phyloP scores from a whole-genome alignment of 2,329 filamentous ascomycete genomes.

The Sporothrix euskadiensis region DNA sequence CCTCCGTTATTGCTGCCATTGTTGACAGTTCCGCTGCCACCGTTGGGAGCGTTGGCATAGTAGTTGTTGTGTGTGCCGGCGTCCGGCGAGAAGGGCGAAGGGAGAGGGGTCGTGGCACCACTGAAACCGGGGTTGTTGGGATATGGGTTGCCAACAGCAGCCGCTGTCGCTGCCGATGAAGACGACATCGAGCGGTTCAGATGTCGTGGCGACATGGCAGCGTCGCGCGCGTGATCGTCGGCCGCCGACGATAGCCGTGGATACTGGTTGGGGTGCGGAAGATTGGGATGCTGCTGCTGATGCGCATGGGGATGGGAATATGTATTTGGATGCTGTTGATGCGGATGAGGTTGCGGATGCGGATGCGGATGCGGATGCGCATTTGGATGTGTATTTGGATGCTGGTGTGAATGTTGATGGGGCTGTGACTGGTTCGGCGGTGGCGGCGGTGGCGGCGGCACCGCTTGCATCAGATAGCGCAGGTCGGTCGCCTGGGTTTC shows the following conservation, averaged over 20 bases:
- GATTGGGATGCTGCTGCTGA: slow-evolving; percentile 31
- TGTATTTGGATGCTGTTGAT: slow-evolving; percentile 21
- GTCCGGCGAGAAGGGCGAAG: slow-evolving; percentile 28
- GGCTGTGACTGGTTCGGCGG: slow-evolving; percentile 23
- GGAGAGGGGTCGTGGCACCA: slow-evolving; percentile 16
- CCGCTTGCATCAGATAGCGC: slow-evolving; percentile 49
- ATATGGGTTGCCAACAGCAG: not conserved
- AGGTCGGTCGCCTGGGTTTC: slow-evolving; percentile 57
- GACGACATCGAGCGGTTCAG: slow-evolving; percentile 17
- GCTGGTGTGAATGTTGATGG: slow-evolving; percentile 16
- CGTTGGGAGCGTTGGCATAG: slow-evolving; percentile 1
- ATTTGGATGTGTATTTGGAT: not conserved
- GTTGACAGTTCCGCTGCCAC: slow-evolving; percentile 12
- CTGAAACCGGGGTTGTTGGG: not conserved
- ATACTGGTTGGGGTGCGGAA: not conserved
- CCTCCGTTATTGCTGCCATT: slow-evolving; percentile 23
- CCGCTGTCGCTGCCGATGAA: not conserved
- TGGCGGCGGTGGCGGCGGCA: slow-evolving; percentile 16
- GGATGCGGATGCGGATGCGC: not conserved
- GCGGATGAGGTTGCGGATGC: not conserved
- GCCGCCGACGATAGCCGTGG: slow-evolving; percentile 11
- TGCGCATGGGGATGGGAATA: slow-evolving; percentile 23
- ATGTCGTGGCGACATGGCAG: slow-evolving; percentile 36
- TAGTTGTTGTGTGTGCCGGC: slow-evolving; percentile 1
- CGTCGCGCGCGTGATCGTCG: slow-evolving; percentile 22